Conservation (phyloP, 371 early-diverging fungal genomes). For the Zopfochytrium polystomum region DNA sequence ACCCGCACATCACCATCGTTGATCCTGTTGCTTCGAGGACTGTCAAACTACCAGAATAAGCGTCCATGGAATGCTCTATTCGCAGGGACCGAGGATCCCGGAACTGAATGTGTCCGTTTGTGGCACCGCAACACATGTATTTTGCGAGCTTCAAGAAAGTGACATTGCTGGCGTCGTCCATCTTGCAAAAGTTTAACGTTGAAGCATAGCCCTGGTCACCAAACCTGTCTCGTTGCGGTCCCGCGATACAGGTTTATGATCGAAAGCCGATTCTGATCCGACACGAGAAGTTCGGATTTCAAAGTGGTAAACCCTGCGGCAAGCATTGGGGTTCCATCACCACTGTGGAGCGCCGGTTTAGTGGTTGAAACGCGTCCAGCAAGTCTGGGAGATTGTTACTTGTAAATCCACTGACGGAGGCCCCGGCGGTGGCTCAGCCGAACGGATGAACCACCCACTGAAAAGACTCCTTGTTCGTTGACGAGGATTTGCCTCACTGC, state of each 20-base stretch:
- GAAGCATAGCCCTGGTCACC: not conserved
- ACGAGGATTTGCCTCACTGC: constrained; percentile 66
- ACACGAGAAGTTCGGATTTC: constrained; percentile 64
- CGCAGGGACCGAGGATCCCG: constrained; percentile 68
- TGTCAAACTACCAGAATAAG: constrained; percentile 72
- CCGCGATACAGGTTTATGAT: constrained; percentile 69
- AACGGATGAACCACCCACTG: constrained; percentile 62
- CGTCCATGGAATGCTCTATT: constrained; percentile 67
- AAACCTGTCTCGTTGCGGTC: constrained; percentile 54
- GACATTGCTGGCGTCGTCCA: constrained; percentile 54
- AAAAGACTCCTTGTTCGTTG: constrained; percentile 65
- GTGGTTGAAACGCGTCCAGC: not conserved
- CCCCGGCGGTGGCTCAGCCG: constrained; percentile 69
- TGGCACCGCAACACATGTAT: constrained; percentile 66
- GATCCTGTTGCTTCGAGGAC: constrained; percentile 76
- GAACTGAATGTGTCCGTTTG: constrained; percentile 53
- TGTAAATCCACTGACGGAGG: constrained; percentile 64
- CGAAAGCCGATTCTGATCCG: constrained; percentile 61
- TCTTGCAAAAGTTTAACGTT: constrained; percentile 24
- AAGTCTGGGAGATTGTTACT: constrained; percentile 32
- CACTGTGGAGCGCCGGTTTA: too few species aligned
- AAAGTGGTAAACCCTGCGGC: constrained; percentile 65
- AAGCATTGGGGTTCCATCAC: constrained; percentile 28
- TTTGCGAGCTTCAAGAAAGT: constrained; percentile 68
- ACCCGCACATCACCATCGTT: constrained; percentile 73